These are phyloP conservation scores for Elongisporangium anandrum DNA, from an alignment of 352 stramenopile species.

Conservation along the genomic window DNA sequence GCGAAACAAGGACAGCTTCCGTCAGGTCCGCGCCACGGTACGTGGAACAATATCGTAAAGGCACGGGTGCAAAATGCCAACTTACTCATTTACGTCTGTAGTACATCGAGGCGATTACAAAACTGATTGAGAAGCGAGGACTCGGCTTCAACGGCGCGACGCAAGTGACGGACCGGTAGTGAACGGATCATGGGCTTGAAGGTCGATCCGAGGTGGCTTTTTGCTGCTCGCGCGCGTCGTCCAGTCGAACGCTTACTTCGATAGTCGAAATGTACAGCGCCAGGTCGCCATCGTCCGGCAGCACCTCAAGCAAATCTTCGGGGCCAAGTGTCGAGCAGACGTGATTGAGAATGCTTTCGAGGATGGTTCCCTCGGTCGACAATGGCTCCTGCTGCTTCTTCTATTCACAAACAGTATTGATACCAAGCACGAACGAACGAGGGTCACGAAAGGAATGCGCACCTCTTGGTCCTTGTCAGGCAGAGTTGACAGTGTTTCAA, in stretches of 20 bases:
- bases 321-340: constrained; percentile 67
- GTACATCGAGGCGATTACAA: constrained; percentile 70
- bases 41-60: constrained; percentile 5
- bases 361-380: constrained; percentile 25
- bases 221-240: constrained; percentile 31
- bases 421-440: constrained; percentile 2
- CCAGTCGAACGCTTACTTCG: constrained; percentile 52
- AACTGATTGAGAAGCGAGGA: constrained; percentile 50
- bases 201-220: background rate
- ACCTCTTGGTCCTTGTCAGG: constrained; percentile 34
- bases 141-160: constrained; percentile 19
- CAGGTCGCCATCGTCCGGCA: constrained; percentile 75
- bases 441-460: constrained; percentile 4
- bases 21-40: constrained; percentile 38
- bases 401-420: background rate
- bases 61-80: background rate
- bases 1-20: constrained; percentile 37
- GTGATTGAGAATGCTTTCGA: constrained; percentile 65
- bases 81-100: constrained; percentile 8
- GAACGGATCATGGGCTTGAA: background rate
- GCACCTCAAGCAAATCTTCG: constrained; percentile 69
- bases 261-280: constrained; percentile 73
- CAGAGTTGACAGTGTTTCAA: constrained; percentile 52
- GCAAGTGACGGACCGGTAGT: constrained; percentile 8
- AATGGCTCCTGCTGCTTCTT: constrained; percentile 3